Evolutionary conservation across 768 basidiomycete genomes (phyloP), one percentile per base, ranked within the genome.

Genomic region (Rhodotorula toruloides): DNA sequence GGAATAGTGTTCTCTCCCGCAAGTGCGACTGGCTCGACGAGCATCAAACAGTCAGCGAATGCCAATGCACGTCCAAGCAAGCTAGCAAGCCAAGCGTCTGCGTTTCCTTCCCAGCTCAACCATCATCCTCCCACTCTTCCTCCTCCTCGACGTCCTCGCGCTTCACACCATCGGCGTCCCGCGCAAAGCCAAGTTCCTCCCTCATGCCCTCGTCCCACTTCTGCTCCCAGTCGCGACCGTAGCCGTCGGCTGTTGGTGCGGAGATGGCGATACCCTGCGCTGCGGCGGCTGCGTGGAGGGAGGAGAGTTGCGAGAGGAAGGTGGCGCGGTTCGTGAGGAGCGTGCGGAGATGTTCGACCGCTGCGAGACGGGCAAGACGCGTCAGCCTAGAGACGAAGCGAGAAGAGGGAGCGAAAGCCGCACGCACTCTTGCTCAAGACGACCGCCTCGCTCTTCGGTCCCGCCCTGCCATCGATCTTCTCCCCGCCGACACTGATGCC

Each of bases 401-500:
- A 32, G 32, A 29, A 47, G 19, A 48, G 13, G 53, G 39, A 44
- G 57, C 44, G 68, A 25, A 17, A 40, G n/a, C n/a, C n/a, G n/a
- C n/a, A 39, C 89, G 73, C 74, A 93, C 91, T 90, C 78, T 93
- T 91, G 44, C 84, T 83, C 44, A 94, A 77, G 7, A 94, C 91
- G 50, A 93, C 84, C 64, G 90, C 90, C 79, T 94, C 91, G 76
- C 91, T 93, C 73, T 88, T 82, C 12, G 92, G 90, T 2, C 91
- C 92, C 0, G 89, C 88, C 34, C 92, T 80, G 17, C 91, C 91
- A 73, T 93, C 91, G 9, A 83, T 71, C 77, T 84, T 85, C 73
- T 88, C 85, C 8, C 80, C 83, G 9, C 83, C 84, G 25, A 73
- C 63, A 44, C 72, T 56, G 31, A 72, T 71, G 19, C 73, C 73